phyloP scores from a whole-genome alignment of 23 red algal species.

The Gracilaria vermiculophylla region DNA sequence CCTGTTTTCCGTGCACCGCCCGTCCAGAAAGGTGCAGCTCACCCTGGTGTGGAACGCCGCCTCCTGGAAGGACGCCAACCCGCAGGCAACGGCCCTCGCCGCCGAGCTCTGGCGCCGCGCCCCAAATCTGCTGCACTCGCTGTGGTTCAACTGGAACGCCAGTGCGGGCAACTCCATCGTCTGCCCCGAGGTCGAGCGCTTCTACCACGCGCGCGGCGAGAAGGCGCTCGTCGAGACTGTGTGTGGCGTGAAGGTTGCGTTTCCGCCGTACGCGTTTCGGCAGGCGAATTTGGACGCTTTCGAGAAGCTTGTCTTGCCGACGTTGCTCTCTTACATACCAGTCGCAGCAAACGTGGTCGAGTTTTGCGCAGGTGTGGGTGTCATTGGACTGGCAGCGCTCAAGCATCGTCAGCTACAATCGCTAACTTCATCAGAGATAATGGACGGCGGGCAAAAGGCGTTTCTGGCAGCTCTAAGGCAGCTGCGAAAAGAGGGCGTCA shows the following conservation, averaged over 20 bases:
- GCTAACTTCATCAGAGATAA: constrained; percentile 70
- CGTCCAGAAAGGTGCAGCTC: constrained; percentile 37
- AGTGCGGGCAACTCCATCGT: constrained; percentile 56
- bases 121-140: constrained; percentile 36
- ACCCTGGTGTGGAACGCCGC: constrained; percentile 58
- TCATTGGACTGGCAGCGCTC: constrained; percentile 69
- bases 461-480: constrained; percentile 30
- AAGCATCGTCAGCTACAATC: not conserved
- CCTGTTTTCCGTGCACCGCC: constrained; percentile 34
- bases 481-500: constrained; percentile 19
- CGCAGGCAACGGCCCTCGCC: not conserved
- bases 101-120: constrained; percentile 46
- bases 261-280: constrained; percentile 64
- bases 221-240: constrained; percentile 21
- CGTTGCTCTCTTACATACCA: constrained; percentile 55
- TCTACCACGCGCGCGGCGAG: constrained; percentile 35
- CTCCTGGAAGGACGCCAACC: constrained; percentile 54
- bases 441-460: constrained; percentile 19
- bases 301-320: constrained; percentile 56
- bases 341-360: constrained; percentile 38
- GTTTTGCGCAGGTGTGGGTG: constrained; percentile 91
- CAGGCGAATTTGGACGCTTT: constrained; percentile 85
- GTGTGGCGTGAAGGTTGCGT: constrained; percentile 43
- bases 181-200: constrained; percentile 30
- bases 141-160: constrained; percentile 68